phyloP scores from a whole-genome alignment of 352 stramenopile species.

The Globisporangium sylvaticum region DNA sequence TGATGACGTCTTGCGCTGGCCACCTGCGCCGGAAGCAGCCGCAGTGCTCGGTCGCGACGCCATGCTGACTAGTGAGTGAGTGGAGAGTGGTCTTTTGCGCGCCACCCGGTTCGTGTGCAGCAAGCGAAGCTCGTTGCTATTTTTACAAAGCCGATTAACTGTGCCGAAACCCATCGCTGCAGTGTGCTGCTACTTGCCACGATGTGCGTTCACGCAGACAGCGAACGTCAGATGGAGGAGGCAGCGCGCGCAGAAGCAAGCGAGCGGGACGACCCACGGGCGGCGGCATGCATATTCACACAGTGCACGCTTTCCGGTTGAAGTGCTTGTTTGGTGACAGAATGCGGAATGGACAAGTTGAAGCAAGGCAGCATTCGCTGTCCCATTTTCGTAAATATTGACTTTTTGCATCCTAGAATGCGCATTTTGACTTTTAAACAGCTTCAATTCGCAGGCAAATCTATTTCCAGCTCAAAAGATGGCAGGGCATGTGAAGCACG shows the following conservation, averaged over 20 bases:
- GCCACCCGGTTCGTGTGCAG: neutral
- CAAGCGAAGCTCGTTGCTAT: neutral
- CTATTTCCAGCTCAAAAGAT: neutral
- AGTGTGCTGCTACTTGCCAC: neutral
- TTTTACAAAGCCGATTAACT: neutral
- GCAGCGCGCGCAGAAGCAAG: neutral
- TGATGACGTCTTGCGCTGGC: neutral
- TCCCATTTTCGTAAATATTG: neutral
- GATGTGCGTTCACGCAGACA: neutral
- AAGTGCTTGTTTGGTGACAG: neutral
- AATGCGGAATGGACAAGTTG: neutral
- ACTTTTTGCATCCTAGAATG: neutral
- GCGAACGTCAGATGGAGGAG: neutral
- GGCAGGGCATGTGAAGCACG: neutral
- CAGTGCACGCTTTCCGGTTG: too few species aligned
- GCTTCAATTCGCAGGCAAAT: neutral
- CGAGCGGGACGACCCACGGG: neutral
- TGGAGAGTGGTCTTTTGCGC: neutral
- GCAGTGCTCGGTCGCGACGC: slow-evolving; percentile 8
- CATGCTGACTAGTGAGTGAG: neutral
- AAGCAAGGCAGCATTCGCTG: neutral
- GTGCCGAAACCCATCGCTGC: neutral
- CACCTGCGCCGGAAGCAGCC: neutral
- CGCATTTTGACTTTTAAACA: neutral
- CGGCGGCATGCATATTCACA: neutral